These are phyloP conservation scores for Beauveria sp. DNA, from an alignment of 2,329 filamentous ascomycete genomes.

Conservation along the genomic window DNA sequence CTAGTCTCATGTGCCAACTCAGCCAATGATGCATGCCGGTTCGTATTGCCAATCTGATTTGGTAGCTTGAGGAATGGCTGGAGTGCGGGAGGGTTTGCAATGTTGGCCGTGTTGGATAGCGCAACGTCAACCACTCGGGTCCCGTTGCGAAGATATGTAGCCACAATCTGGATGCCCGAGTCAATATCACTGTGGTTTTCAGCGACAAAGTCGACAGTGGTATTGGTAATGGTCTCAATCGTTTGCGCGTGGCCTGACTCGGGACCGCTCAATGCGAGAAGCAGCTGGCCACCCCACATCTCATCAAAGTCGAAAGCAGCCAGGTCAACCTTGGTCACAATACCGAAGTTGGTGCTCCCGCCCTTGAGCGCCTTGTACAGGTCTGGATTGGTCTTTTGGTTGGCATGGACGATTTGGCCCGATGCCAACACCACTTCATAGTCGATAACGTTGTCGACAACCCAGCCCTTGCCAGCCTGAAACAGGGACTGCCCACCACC, in stretches of 20 bases:
- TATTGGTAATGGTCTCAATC: slow-evolving; percentile 3
- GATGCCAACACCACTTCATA: slow-evolving; percentile 38
- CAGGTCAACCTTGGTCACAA: slow-evolving; percentile 28
- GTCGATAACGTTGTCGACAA: slow-evolving; percentile 34
- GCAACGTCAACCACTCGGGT: slow-evolving; percentile 6
- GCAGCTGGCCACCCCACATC: slow-evolving; percentile 12
- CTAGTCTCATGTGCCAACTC: slow-evolving; percentile 12
- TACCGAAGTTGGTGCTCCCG: slow-evolving; percentile 39
- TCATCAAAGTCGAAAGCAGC: slow-evolving; percentile 15
- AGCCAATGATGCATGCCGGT: slow-evolving; percentile 11
- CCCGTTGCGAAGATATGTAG: slow-evolving; percentile 10
- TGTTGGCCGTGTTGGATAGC: slow-evolving; percentile 9
- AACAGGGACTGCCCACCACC: slow-evolving; percentile 43
- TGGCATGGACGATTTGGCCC: slow-evolving; percentile 36
- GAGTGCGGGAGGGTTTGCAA: slow-evolving; percentile 10
- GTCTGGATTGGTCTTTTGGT: slow-evolving; percentile 29
- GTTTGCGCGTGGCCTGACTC: slow-evolving; percentile 1
- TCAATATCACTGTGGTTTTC: slow-evolving; percentile 8
- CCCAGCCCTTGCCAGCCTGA: slow-evolving; percentile 25
- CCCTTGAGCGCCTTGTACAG: slow-evolving; percentile 41
- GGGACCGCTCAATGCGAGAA: slow-evolving; percentile 2
- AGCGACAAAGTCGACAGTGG: slow-evolving; percentile 7
- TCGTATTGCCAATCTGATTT: slow-evolving; percentile 8
- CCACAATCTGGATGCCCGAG: slow-evolving; percentile 10
- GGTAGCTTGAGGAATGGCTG: slow-evolving; percentile 12